phyloP scores from a whole-genome alignment of 345 rosid species.

The Garcia nutans region DNA sequence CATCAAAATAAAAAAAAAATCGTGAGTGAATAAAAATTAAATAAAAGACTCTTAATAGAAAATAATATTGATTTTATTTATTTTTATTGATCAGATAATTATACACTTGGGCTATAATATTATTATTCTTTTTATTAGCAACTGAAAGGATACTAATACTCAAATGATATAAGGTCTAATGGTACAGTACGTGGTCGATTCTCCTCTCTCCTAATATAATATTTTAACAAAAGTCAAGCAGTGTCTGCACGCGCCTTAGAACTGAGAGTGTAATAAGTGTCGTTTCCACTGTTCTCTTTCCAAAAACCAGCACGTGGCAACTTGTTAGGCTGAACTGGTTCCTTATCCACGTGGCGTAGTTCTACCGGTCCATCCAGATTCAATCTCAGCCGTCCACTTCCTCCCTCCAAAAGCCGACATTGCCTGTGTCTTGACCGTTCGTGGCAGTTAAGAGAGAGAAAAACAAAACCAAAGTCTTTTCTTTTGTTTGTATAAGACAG shows the following conservation, averaged over 20 bases:
- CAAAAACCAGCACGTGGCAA: constrained; percentile 23
- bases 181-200: no score
- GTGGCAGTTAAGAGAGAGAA: constrained; percentile 31
- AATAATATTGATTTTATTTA: no score
- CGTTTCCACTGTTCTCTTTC: background rate
- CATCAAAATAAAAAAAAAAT: no score
- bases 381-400: constrained; percentile 43
- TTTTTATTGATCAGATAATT: no score
- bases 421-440: constrained; percentile 43
- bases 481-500: constrained; percentile 2
- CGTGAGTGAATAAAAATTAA: no score
- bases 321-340: constrained; percentile 35
- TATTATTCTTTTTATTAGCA: no score
- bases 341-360: constrained; percentile 17
- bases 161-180: no score
- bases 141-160: no score
- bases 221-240: no score
- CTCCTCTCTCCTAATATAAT: no score
- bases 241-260: background rate
- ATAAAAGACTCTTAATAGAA: no score
- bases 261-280: background rate
- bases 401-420: constrained; percentile 31
- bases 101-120: no score
- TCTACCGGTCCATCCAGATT: constrained; percentile 15
- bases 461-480: constrained; percentile 18